Base-by-base conservation (phyloP, 129 eudicot genomes). In the Mikania micrantha region DNA sequence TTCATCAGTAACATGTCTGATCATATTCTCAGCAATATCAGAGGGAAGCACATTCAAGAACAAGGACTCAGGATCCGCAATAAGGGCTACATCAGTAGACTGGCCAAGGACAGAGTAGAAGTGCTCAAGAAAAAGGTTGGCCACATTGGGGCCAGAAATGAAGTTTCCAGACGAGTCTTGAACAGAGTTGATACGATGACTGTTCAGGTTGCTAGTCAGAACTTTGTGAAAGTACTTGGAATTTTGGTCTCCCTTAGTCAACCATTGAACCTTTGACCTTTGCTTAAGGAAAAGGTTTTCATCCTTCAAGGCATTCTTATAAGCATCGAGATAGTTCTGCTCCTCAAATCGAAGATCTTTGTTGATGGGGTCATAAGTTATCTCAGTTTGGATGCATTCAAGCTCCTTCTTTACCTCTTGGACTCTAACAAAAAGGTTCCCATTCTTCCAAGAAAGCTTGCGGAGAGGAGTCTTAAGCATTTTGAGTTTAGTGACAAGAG, bases 261-360 rank as follows among this genome's bases (percentile, higher is more conserved):
- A 13, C 57, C 28, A 49, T 0, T 7, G 12, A 2, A 49, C 11
- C 4, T 49, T 49, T 0, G 29, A 0, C 2, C 20, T 20, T 7
- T 49, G 57, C 11, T 1, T 20, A 1, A 49, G 12, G 2, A 49
- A 20, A 0, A 49, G 2, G 1, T 49, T 28, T 1, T 49, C 57
- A 49, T 49, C 57, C 0, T 0, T 0, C 3, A 20, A 4, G 2
- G 28, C 28, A 4, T 19, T 0, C 1, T 7, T 19, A 1, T 19
- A 49, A 0, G 27, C 28, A 0, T 1, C 8, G 0, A 19, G 4
- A 4, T 16, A 49, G n/a, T n/a, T n/a, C n/a, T n/a, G n/a, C n/a
- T n/a, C n/a, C n/a, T n/a, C 0, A 2, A 0, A 6, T 0, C 2
- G 0, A 0, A 0, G 0, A 0, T n/a, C n/a, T n/a, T n/a, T 25